phyloP scores from a whole-genome alignment of 192 early-diverging fungal genomes.

The Irineochytrium annulatum region DNA sequence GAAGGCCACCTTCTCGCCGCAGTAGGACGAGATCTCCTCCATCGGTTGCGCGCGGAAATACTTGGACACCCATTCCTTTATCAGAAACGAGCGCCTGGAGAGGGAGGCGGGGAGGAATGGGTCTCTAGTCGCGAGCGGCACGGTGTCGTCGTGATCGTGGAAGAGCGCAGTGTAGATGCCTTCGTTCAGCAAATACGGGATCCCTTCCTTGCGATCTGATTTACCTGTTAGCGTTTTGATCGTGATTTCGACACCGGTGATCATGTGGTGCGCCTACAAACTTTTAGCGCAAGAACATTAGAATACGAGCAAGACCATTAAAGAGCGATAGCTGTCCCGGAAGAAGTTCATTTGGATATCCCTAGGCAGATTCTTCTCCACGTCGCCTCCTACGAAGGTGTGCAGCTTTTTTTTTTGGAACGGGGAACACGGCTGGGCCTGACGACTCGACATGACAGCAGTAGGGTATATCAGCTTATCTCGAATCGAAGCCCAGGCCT shows the following conservation, averaged over 20 bases:
- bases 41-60: conserved; percentile 41
- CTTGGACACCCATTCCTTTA: conserved; percentile 10
- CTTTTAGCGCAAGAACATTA: neutral
- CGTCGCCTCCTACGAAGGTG: conserved; percentile 15
- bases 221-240: conserved; percentile 7
- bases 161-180: conserved; percentile 38
- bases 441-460: no score
- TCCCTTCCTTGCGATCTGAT: conserved; percentile 17
- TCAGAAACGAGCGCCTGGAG: conserved; percentile 19
- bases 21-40: conserved; percentile 51
- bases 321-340: conserved; percentile 18
- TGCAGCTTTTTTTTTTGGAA: conserved; percentile 19
- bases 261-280: conserved; percentile 16
- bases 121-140: no score
- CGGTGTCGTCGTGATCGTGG: conserved; percentile 48
- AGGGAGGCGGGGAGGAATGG: no score
- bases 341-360: conserved; percentile 12
- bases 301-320: conserved; percentile 1
- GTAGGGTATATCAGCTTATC: no score
- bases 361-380: neutral
- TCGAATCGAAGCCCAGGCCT: no score
- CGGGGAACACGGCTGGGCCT: no score
- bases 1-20: conserved; percentile 57
- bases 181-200: conserved; percentile 37
- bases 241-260: conserved; percentile 16